Evolutionary conservation across 768 basidiomycete species (phyloP), one percentile per base, ranked within the genome.

Genomic region (Bullera alba): DNA sequence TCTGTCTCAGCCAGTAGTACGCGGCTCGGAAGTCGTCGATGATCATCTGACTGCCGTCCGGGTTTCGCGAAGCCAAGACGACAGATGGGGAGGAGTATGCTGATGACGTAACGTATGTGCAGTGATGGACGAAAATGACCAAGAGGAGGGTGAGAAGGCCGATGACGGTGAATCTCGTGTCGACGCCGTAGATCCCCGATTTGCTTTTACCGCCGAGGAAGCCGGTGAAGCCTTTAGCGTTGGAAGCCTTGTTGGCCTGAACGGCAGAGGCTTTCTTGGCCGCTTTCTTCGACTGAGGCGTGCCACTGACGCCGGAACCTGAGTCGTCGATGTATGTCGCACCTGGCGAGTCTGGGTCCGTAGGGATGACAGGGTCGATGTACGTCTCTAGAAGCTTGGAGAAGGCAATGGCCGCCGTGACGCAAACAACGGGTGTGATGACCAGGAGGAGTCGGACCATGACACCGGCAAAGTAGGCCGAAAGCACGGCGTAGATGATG

Each of bases 11-110:
- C 95, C 95, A 99, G 68, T 97, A 96, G 73, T 99, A 97, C 12
- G 95, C 95, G 76, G 97, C 95, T 51, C 95, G 80, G 83, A 96
- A 99, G 72, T 99, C 95, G 66, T 99, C 95, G 63, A 99, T 97
- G 64, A 97, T 87, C 71, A 90, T 83, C 67, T 88, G 85, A 50
- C 81, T 84, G 17, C 95, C 95, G 64, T 97, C 93, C 0, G 79
- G 76, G 49, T 79, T 80, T 1, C 76, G 74, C 4, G 87, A 88
- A 0, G 92, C 82, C 51, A 97, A 77, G 4, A 99, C 93, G 54
- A 97, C 95, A 23, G 92, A 96, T 0, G 95, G 95, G 0, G 92
- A 96, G 5, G 95, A 97, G 75, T 97, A 97, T 1, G 95, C 92
- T 56, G 76, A 81, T 26, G 90, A 82, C 1, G 95, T 97, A 21